These are phyloP conservation scores for Microthlaspi erraticum DNA, from an alignment of 345 rosid species.

Conservation along the genomic window DNA sequence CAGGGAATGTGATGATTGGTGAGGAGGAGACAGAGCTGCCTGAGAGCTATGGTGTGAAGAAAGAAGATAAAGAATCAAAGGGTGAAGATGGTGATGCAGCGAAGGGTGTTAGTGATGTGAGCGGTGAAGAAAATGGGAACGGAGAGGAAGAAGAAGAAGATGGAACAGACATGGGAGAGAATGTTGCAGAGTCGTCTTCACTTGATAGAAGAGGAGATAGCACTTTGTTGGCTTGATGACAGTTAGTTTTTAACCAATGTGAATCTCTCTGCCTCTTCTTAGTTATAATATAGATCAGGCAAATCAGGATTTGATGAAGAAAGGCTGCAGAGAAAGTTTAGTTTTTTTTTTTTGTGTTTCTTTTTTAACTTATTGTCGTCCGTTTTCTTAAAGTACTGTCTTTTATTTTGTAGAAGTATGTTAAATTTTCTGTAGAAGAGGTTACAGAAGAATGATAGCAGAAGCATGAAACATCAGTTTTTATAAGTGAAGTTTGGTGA, in stretches of 20 bases:
- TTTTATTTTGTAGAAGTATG: slow-evolving; percentile 19
- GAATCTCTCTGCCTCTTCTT: too few relatives aligned
- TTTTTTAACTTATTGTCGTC: neutral
- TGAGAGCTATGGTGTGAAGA: slow-evolving; percentile 46
- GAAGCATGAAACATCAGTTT: slow-evolving; percentile 15
- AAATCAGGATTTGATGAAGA: neutral
- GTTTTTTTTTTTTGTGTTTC: slow-evolving; percentile 1
- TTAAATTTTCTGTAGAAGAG: slow-evolving; percentile 26
- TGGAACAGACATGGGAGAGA: slow-evolving; percentile 38
- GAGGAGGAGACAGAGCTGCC: slow-evolving; percentile 41
- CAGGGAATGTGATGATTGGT: slow-evolving; percentile 36
- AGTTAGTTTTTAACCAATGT: too few relatives aligned
- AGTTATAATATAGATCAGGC: too few relatives aligned
- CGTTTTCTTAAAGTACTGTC: slow-evolving; percentile 1
- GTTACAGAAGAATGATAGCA: slow-evolving; percentile 21
- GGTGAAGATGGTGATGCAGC: slow-evolving; percentile 32
- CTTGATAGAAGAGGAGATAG: slow-evolving; percentile 45
- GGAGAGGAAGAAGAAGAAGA: slow-evolving; percentile 41
- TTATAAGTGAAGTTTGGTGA: neutral
- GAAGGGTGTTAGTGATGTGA: slow-evolving; percentile 24
- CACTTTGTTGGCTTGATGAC: slow-evolving; percentile 31
- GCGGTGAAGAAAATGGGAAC: slow-evolving; percentile 30
- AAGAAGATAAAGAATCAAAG: slow-evolving; percentile 49
- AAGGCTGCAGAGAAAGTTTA: slow-evolving; percentile 28
- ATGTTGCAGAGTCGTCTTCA: slow-evolving; percentile 37